phyloP scores from a whole-genome alignment of 768 basidiomycete species.

The Rhodosporidiobolus odoratus region DNA sequence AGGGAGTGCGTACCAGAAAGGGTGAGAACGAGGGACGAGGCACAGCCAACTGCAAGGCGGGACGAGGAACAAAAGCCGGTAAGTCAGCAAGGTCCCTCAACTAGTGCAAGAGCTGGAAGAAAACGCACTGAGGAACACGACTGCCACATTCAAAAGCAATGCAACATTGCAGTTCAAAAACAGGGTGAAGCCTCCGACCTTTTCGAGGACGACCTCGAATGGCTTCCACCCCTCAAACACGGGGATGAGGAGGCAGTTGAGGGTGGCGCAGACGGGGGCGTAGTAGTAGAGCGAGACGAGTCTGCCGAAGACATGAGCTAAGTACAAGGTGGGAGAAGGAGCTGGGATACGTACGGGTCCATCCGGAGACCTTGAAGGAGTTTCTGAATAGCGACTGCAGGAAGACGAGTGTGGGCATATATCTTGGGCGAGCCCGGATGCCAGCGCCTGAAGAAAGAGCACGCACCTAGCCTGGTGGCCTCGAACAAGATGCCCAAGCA shows the following conservation, averaged over 20 bases:
- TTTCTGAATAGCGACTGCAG: conserved; percentile 94
- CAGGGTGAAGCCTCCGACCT: conserved; percentile 64
- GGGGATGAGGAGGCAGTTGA: conserved; percentile 77
- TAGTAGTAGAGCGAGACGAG: conserved; percentile 76
- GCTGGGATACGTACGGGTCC: conserved; percentile 59
- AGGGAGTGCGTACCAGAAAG: conserved; percentile 60
- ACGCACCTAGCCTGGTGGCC: conserved; percentile 66
- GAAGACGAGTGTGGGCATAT: no score
- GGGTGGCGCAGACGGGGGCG: conserved; percentile 65
- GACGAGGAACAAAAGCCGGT: not conserved
- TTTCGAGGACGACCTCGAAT: conserved; percentile 60
- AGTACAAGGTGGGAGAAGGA: not conserved
- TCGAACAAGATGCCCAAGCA: conserved; percentile 84
- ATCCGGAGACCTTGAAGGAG: conserved; percentile 92
- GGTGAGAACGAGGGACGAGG: conserved; percentile 72
- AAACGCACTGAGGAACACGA: conserved; percentile 43
- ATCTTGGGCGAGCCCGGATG: not conserved
- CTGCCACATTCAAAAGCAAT: conserved; percentile 39
- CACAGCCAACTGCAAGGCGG: conserved; percentile 18
- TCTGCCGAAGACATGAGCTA: not conserved
- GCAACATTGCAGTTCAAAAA: conserved; percentile 64
- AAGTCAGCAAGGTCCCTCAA: not conserved
- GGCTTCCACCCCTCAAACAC: conserved; percentile 91
- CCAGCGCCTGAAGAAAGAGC: not conserved
- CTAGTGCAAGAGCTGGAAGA: conserved; percentile 11